Base-by-base conservation (phyloP, 2,329 filamentous ascomycete genomes). In the Aspergillus calidoustus region DNA sequence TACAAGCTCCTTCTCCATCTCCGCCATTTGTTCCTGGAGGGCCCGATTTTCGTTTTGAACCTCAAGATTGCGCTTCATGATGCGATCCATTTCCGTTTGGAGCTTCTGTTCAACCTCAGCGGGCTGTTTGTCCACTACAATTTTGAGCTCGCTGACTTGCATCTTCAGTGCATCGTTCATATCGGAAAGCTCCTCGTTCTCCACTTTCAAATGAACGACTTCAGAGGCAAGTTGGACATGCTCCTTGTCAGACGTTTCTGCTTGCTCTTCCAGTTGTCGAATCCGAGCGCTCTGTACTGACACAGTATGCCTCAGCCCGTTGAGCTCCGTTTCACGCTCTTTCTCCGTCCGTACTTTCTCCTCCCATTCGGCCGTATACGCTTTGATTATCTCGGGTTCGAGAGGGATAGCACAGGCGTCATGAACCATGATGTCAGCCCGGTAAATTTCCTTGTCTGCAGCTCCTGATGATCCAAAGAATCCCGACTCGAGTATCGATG, bases 381-480 rank as follows among this genome's bases (percentile, higher is more conserved):
- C 80, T 70, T 91, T 90, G 23, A 99, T 86, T 71, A 90, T 87
- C 71, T 96, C 91, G 0, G 91, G 88, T 0, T 92, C 92, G 46
- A 99, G 88, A 71, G 92, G 91, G 55, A 98, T 85, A 38, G 91
- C 89, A 72, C 93, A 97, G 0, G 95, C 95, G 77, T 99, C 95
- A 63, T 91, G 90, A 15, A 99, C 92, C 63, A 99, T 87, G 69
- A 95, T 88, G 75, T 99, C 95, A 17, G 95, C 95, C 54, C 93
- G 89, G 76, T 99, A 99, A 7, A 99, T 87, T 74, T 97, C 95
- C 77, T 97, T 97, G 74, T 99, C 95, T 13, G 92, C 86, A 67
- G 88, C 89, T 38, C 91, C 93, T 25, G 92, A 94, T 74, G 90
- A 94, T 63, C 95, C 95, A 72, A 99, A 99, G 83, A 99, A 99